Conservation (phyloP, 441 rosid genomes). For the Euphorbia schlechtendalii region DNA sequence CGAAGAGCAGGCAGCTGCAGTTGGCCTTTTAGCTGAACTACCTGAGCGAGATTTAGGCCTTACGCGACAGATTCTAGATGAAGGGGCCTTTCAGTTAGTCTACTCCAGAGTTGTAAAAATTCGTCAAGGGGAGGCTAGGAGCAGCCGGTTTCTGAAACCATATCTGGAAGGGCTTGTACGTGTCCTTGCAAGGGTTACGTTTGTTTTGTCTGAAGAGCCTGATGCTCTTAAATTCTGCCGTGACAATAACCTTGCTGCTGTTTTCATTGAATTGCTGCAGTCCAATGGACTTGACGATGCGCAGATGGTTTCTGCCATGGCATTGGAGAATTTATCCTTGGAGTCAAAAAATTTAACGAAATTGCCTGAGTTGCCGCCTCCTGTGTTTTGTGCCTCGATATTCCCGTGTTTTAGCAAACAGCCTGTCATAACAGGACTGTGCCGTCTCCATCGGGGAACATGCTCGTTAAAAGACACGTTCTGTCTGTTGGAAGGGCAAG, state of each 20-base stretch:
- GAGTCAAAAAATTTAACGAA: conserved; percentile 60
- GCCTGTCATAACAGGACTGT: conserved; percentile 60
- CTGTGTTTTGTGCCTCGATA: conserved; percentile 47
- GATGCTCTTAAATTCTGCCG: conserved; percentile 63
- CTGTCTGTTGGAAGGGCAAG: conserved; percentile 76
- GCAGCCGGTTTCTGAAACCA: conserved; percentile 66
- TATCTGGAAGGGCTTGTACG: conserved; percentile 80
- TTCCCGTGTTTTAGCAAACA: conserved; percentile 76
- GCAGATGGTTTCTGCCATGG: conserved; percentile 84
- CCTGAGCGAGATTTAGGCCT: conserved; percentile 89
- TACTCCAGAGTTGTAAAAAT: conserved; percentile 48
- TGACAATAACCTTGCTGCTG: conserved; percentile 52
- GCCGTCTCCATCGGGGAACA: conserved; percentile 71
- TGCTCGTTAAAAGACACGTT: conserved; percentile 76
- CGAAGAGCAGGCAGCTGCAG: conserved; percentile 92
- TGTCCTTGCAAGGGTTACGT: conserved; percentile 79
- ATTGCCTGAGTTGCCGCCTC: conserved; percentile 63
- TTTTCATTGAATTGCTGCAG: conserved; percentile 69
- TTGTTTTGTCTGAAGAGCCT: conserved; percentile 55
- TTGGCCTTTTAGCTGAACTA: conserved; percentile 81
- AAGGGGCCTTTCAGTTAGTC: conserved; percentile 60
- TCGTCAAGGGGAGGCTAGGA: conserved; percentile 69
- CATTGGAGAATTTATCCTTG: conserved; percentile 80
- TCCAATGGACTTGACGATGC: conserved; percentile 70
- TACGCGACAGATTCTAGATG: conserved; percentile 69